Evolutionary conservation across 2,329 filamentous ascomycete species (phyloP), one percentile per base, ranked within the genome.

Genomic region (Aspergillus piperis): DNA sequence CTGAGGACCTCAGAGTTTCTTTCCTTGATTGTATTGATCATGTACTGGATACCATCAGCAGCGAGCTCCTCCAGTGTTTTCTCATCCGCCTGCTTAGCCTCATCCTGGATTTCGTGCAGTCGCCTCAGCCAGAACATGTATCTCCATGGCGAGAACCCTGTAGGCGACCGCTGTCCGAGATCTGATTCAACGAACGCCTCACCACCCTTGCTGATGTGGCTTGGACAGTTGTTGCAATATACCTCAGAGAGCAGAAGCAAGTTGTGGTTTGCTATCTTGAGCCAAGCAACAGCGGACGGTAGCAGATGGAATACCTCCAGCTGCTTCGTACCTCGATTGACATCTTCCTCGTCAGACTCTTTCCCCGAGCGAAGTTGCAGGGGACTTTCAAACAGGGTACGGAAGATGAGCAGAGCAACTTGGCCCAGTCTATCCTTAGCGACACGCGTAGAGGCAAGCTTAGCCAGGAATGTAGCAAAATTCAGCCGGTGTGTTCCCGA

Each of bases 121-220:
- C 66, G 62, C 61, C 67, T 70, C 3, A 71, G 52, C 69, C 69
- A 71, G 62, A 58, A 71, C 60, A 71, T 59, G 7, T 56, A 70
- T 64, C 69, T 67, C 68, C 65, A 71, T 11, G 66, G 67, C 6
- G 60, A 59, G 44, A 71, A 68, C 51, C 67, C 68, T 58, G 50
- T 25, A 5, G 64, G 65, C 39, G 66, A 56, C 59, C 64, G 68
- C 57, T 63, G 54, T 7, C 68, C 69, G 3, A 70, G 60, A 36
- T 67, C 67, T 0, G 68, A 71, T 47, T 66, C 27, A 17, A 67
- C 6, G 39, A 70, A 70, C 4, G 25, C n/a, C 27, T 48, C 17
- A 3, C 68, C 68, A 53, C 64, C 62, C 30, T 57, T 54, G 23
- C 62, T 47, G 13, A 70, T 65, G 0, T 21, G 15, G 25, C 59